Conservation (phyloP, 495 filamentous ascomycete genomes). For the Penicillium subrubescens region DNA sequence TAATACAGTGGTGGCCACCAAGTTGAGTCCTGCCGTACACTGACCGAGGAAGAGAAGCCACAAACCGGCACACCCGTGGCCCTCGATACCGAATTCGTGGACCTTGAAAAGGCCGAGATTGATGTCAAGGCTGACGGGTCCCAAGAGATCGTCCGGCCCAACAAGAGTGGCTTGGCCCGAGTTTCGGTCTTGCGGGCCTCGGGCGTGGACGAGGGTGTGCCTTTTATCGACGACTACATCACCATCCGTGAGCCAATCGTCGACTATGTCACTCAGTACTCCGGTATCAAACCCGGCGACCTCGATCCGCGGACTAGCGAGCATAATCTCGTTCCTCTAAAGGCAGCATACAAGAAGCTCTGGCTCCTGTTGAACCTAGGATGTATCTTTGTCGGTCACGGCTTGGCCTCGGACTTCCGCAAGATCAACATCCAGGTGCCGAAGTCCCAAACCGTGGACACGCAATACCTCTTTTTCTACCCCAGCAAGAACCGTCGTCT, state of each 20-base stretch:
- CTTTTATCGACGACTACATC: slow-evolving; percentile 98
- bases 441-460: slow-evolving; percentile 88
- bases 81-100: slow-evolving; percentile 94
- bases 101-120: slow-evolving; percentile 85
- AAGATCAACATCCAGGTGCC: slow-evolving; percentile 98
- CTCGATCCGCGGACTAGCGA: slow-evolving; percentile 71
- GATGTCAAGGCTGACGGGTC: slow-evolving; percentile 90
- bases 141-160: slow-evolving; percentile 81
- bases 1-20: slow-evolving; percentile 32
- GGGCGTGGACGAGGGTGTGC: slow-evolving; percentile 72
- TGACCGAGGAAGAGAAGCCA: slow-evolving; percentile 69
- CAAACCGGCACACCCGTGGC: slow-evolving; percentile 73
- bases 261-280: slow-evolving; percentile 92
- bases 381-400: slow-evolving; percentile 91
- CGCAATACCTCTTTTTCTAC: slow-evolving; percentile 80
- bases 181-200: slow-evolving; percentile 84
- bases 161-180: slow-evolving; percentile 79
- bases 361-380: slow-evolving; percentile 96
- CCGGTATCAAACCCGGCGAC: slow-evolving; percentile 83
- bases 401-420: slow-evolving; percentile 89
- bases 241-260: slow-evolving; percentile 86
- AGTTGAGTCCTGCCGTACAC: slow-evolving; percentile 54
- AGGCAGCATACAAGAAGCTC: slow-evolving; percentile 94
- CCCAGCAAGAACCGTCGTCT: slow-evolving; percentile 70
- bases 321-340: slow-evolving; percentile 83